Evolutionary conservation across 2,329 filamentous ascomycete genomes (phyloP).

Genomic region (Sporothrix variecibatus): DNA sequence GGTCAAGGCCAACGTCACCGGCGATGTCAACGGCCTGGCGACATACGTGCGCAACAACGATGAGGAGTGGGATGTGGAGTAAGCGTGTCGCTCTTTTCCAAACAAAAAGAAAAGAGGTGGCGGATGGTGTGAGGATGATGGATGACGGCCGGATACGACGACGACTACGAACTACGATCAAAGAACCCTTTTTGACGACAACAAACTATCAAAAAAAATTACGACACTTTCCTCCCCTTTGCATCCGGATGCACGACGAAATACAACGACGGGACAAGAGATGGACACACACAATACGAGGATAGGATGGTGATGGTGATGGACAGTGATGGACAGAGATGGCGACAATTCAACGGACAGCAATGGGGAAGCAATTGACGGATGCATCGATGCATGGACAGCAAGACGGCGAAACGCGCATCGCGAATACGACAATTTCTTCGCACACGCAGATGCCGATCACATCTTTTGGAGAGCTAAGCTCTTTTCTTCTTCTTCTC

Average conservation of each 20-base stretch:
- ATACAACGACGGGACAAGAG: neutral
- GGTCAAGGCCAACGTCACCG: conserved; percentile 46
- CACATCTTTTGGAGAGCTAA: neutral
- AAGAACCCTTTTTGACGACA: neutral
- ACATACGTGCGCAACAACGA: conserved; percentile 49
- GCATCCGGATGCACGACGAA: conserved; percentile 13
- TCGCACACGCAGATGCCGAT: neutral
- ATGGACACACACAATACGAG: neutral
- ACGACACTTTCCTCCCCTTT: neutral
- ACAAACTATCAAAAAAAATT: neutral
- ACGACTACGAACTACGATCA: conserved; percentile 13
- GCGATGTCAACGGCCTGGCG: conserved; percentile 44
- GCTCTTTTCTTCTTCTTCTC: neutral
- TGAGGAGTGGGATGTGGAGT: conserved; percentile 49
- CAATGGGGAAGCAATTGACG: neutral
- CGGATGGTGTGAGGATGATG: neutral
- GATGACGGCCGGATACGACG: neutral
- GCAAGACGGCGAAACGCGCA: neutral
- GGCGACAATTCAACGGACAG: neutral
- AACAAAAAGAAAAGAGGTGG: neutral
- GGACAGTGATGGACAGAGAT: neutral
- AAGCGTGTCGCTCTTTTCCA: conserved; percentile 22
- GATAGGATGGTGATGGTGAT: neutral
- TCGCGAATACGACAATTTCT: neutral
- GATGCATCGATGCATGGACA: neutral